These are phyloP conservation scores for Exophiala oligosperma DNA, from an alignment of 2,329 filamentous ascomycete genomes.

Conservation along the genomic window DNA sequence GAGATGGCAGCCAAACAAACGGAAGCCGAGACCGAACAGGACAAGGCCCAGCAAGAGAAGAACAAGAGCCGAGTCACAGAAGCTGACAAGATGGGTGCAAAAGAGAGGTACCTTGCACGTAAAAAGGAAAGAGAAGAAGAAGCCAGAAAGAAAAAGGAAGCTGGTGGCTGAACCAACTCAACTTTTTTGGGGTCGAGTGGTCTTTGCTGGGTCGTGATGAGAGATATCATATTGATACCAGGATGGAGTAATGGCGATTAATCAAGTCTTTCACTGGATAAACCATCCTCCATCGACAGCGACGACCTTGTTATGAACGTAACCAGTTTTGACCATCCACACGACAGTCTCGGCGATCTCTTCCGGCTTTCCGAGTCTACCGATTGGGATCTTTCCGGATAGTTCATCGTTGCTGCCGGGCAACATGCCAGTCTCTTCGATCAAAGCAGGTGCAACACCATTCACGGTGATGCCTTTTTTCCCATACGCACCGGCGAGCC, in stretches of 20 bases:
- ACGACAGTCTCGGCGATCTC: slow-evolving; percentile 50
- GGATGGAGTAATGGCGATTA: no score
- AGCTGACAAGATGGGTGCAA: slow-evolving; percentile 59
- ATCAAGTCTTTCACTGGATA: slow-evolving; percentile 25
- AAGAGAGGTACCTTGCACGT: slow-evolving; percentile 61
- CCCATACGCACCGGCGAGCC: slow-evolving; percentile 44
- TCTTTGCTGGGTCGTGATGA: background rate
- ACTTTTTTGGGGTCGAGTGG: no score
- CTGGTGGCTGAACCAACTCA: slow-evolving; percentile 11
- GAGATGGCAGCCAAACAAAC: slow-evolving; percentile 55
- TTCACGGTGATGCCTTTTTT: slow-evolving; percentile 50
- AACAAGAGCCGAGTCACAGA: slow-evolving; percentile 60
- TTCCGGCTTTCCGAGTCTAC: slow-evolving; percentile 45
- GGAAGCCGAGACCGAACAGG: slow-evolving; percentile 58
- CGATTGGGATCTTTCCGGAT: slow-evolving; percentile 42
- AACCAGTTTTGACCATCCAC: slow-evolving; percentile 49
- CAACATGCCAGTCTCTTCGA: slow-evolving; percentile 49
- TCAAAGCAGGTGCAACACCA: slow-evolving; percentile 50
- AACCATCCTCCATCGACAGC: slow-evolving; percentile 43
- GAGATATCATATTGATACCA: no score
- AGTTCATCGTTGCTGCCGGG: slow-evolving; percentile 33
- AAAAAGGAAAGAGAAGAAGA: slow-evolving; percentile 54
- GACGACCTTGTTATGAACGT: slow-evolving; percentile 50
- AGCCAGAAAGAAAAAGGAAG: slow-evolving; percentile 28
- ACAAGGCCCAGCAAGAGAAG: slow-evolving; percentile 54